phyloP scores from a whole-genome alignment of 768 basidiomycete genomes.

The Inosperma sp. region DNA sequence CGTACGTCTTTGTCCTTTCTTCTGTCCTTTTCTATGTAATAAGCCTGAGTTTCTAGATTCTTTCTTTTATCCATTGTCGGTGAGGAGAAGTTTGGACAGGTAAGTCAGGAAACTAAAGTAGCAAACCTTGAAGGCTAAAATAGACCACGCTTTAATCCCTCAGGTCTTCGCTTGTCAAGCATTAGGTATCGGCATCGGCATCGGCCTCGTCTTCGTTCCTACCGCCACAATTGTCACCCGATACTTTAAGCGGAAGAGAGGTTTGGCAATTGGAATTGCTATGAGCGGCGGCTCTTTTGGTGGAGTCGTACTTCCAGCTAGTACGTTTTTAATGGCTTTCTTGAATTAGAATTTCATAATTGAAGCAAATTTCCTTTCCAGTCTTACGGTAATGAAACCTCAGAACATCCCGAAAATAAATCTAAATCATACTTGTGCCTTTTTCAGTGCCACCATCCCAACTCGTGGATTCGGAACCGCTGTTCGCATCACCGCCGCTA shows the following conservation, averaged over 20 bases:
- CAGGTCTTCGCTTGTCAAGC: conserved; percentile 46
- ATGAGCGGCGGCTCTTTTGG: conserved; percentile 44
- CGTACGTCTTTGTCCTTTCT: conserved; percentile 15
- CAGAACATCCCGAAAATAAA: not conserved
- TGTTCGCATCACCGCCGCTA: conserved; percentile 28
- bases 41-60: conserved; percentile 21
- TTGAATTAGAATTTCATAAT: not conserved
- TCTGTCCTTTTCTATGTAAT: conserved; percentile 8
- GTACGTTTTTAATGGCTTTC: conserved; percentile 13
- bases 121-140: not conserved
- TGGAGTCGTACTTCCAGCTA: conserved; percentile 32
- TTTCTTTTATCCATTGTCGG: conserved; percentile 42
- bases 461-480: conserved; percentile 27
- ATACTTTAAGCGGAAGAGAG: conserved; percentile 39
- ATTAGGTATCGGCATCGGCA: conserved; percentile 50
- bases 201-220: conserved; percentile 49
- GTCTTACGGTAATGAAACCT: conserved; percentile 23
- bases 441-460: conserved; percentile 18
- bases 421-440: not conserved
- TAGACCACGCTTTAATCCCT: not conserved
- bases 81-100: conserved; percentile 41
- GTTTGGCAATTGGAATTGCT: conserved; percentile 35
- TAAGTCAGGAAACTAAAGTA: conserved; percentile 16
- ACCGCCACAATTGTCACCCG: conserved; percentile 42
- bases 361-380: not conserved